phyloP scores from a whole-genome alignment of 2,329 filamentous ascomycete genomes.

The Fusarium pseudograminearum region DNA sequence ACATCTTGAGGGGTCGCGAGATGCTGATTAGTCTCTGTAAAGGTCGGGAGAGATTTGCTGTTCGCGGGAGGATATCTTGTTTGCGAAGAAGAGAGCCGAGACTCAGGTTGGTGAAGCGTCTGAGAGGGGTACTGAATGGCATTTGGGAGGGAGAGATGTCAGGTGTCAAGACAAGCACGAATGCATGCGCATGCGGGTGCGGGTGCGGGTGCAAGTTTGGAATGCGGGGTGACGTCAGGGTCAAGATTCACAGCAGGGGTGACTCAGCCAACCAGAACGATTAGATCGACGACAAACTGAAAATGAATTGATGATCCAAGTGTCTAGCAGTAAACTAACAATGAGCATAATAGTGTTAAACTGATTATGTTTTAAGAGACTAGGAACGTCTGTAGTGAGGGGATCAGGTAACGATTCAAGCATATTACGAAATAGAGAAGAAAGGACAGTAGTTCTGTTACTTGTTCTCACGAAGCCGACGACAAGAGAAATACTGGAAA shows the following conservation, averaged over 20 bases:
- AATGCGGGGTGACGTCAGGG: slow-evolving; percentile 51
- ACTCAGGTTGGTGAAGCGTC: slow-evolving; percentile 14
- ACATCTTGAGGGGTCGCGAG: slow-evolving; percentile 62
- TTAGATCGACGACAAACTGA: not conserved
- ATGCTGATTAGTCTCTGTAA: slow-evolving; percentile 37
- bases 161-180: slow-evolving; percentile 25
- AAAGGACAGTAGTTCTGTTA: not conserved
- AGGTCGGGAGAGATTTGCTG: slow-evolving; percentile 5
- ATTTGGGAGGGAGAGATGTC: slow-evolving; percentile 34
- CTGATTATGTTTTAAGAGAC: not conserved
- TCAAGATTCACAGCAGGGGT: slow-evolving; percentile 10
- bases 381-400: not conserved
- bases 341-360: too few species aligned
- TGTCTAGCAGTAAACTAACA: not conserved
- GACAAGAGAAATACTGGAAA: not conserved
- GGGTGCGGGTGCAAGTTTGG: slow-evolving; percentile 25
- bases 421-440: not conserved
- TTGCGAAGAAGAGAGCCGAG: slow-evolving; percentile 6
- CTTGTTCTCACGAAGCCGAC: not conserved
- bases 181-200: slow-evolving; percentile 22
- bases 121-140: slow-evolving; percentile 29
- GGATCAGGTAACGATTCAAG: not conserved
- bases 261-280: slow-evolving; percentile 11
- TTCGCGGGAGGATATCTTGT: not conserved
- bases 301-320: not conserved